A percentile compares a stretch with the other conserved stretches of the same genome.
These are phyloP conservation scores for Evansstolkia leycettana DNA, from an alignment of 495 filamentous ascomycete species.

Conservation along the genomic window DNA sequence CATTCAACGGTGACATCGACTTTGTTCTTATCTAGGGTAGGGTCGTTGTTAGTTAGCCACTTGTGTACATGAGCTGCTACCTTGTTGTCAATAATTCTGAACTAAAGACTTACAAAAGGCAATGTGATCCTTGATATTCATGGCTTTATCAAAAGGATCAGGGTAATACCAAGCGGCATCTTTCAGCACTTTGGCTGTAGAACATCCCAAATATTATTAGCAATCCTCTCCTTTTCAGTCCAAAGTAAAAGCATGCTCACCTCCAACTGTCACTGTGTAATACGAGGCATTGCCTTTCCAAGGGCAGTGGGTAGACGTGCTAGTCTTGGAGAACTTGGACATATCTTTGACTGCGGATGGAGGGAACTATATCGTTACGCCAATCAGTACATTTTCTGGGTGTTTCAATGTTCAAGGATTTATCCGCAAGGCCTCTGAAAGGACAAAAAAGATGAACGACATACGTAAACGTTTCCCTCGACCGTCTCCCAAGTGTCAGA, in stretches of 20 bases:
- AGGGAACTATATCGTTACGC: conserved; percentile 1
- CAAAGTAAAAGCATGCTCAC: conserved; percentile 18
- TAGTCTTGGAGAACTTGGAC: conserved; percentile 32
- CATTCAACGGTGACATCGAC: conserved; percentile 22
- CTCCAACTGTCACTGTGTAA: conserved; percentile 48
- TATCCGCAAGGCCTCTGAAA: conserved; percentile 12
- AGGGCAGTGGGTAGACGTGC: conserved; percentile 42
- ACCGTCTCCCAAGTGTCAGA: conserved; percentile 50
- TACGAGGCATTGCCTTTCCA: conserved; percentile 66
- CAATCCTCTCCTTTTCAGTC: no score
- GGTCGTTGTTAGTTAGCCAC: no score
- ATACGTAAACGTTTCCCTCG: conserved; percentile 63
- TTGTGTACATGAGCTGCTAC: no score
- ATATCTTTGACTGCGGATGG: conserved; percentile 26
- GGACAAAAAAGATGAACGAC: no score
- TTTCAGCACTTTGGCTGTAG: conserved; percentile 33
- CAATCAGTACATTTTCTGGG: no score
- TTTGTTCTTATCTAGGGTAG: conserved; percentile 30
- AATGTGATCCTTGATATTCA: conserved; percentile 48
- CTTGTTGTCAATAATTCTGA: neutral
- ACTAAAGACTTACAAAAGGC: conserved; percentile 47
- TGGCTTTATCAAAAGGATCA: conserved; percentile 41
- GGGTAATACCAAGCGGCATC: conserved; percentile 64
- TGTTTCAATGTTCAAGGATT: no score
- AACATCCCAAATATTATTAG: no score